Evolutionary conservation across 2,329 filamentous ascomycete genomes (phyloP), one percentile per base, ranked within the genome.

Genomic region (Cryphonectria carpinicola): DNA sequence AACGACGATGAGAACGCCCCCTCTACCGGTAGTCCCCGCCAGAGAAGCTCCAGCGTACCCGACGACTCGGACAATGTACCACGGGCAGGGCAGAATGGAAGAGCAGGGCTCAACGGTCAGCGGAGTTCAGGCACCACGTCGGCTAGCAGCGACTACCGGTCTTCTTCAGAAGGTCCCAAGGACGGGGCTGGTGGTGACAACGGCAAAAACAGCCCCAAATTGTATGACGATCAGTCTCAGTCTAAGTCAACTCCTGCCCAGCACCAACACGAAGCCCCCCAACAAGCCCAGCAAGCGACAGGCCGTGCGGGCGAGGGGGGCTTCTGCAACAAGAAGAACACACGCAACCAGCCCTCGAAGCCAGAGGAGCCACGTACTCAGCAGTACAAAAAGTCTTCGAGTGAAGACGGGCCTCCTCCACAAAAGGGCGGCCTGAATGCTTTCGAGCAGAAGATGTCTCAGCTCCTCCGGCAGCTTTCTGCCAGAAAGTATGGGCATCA

Each of bases 41-140:
- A 77, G 39, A 73, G 79, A 17, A 80, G 79, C 70, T 78, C 77
- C 6, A 81, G 79, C 46, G 74, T 78, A 1, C 76, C 77, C 1
- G 78, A 77, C 52, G 77, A 78, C 17, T 72, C 76, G 13, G 78
- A 80, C 13, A 74, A 72, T 61, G 66, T 74, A n/a, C 71, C 74
- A 25, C 74, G 75, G 54, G 67, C 52, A 37, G 66, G 63, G 11
- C 68, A 41, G 19, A 65, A 56, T 39, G 66, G 70, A 35, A 65
- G 43, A 22, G 41, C 41, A 52, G 43, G 63, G 7, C 35, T 65
- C 25, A 52, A 66, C 19, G 61, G 39, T 22, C 39, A 64, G 7
- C 66, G 46, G 13, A 65, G 58, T 13, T 69, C 63, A 14, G 67
- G 66, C 43, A 35, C 61, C 49, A 49, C 66, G 28, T 58, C 70